Base-by-base conservation (phyloP, 2,329 filamentous ascomycete genomes). In the Venturiaceae sp. region DNA sequence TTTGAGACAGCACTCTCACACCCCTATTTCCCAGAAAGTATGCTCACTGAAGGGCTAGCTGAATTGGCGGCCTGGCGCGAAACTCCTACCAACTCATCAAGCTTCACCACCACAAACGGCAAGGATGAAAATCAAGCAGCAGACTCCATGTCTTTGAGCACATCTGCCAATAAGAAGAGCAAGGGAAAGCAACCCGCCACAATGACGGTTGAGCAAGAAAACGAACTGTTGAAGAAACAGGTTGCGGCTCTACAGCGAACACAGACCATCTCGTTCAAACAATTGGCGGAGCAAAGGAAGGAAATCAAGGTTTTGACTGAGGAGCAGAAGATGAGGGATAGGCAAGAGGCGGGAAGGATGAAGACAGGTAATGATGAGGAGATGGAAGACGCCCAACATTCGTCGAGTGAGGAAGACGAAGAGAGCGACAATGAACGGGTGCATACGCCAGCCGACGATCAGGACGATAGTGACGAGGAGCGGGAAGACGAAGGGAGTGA, bases 201-300 rank as follows among this genome's bases (percentile, higher is more conserved):
- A 47, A 61, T 62, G 11, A 62, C 60, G 9, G 60, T 71, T 16
- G 68, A 68, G 14, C 68, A 72, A 58, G 62, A 72, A n/a, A 66
- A 67, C 36, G 68, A 71, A 39, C 46, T 71, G 32, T 30, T 62
- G 28, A 70, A 67, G 61, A 66, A 67, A 55, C 69, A 78, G 59
- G 57, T 78, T 16, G 74, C 72, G 21, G 72, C 72, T 5, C 64
- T 78, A 32, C 71, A 76, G 61, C 68, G 74, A 41, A 68, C 78
- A 32, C 75, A 78, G 63, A 74, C 69, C 59, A 72, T 72, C 34
- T 75, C 73, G 5, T 74, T 78, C 56, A 66, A 72, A 23, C 75
- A 77, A 59, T 66, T 79, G 28, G 72, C 72, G 14, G 71, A 73
- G 60, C 53, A 78, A 56, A 70, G 71, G 46, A 68, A 72, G 47